Conservation (phyloP, 371 early-diverging fungal genomes). For the Polyrhizophydium stewartii region DNA sequence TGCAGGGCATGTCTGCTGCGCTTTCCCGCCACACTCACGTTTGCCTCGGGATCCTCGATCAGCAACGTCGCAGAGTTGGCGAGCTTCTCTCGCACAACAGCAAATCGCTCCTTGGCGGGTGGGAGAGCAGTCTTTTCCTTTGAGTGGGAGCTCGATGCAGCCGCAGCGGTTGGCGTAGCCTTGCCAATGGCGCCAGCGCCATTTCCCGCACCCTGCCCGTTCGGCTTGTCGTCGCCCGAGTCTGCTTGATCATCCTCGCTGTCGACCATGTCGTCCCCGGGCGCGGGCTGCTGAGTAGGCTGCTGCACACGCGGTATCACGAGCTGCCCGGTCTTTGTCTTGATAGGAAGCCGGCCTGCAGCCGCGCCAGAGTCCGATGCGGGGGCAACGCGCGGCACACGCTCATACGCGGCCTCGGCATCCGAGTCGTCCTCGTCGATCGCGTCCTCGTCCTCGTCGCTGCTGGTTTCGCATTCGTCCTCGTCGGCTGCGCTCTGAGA, state of each 20-base stretch:
- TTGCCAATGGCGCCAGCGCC: too few relatives aligned
- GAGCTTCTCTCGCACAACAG: conserved; percentile 76
- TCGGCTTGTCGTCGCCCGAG: background rate
- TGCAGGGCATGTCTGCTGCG: background rate
- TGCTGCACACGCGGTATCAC: too few relatives aligned
- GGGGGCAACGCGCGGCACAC: conserved; percentile 7
- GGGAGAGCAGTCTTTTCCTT: too few relatives aligned
- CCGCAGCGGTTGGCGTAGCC: too few relatives aligned
- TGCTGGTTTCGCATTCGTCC: conserved; percentile 6
- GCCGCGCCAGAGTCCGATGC: background rate
- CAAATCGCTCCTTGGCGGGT: conserved; percentile 8
- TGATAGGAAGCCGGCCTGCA: background rate
- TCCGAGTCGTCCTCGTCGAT: conserved; percentile 24
- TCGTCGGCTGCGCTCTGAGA: conserved; percentile 16
- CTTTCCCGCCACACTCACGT: conserved; percentile 32
- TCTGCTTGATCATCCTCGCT: background rate
- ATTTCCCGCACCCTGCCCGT: background rate
- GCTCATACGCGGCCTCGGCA: conserved; percentile 17
- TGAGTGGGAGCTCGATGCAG: too few relatives aligned
- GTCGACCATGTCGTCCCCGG: too few relatives aligned
- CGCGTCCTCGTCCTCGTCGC: conserved; percentile 7
- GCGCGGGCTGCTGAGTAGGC: too few relatives aligned
- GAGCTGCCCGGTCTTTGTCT: background rate
- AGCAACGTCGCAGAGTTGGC: conserved; percentile 69
- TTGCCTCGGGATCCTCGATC: conserved; percentile 76